phyloP scores from a whole-genome alignment of 2,329 filamentous ascomycete genomes.

The Colletotrichum ledebouriae region DNA sequence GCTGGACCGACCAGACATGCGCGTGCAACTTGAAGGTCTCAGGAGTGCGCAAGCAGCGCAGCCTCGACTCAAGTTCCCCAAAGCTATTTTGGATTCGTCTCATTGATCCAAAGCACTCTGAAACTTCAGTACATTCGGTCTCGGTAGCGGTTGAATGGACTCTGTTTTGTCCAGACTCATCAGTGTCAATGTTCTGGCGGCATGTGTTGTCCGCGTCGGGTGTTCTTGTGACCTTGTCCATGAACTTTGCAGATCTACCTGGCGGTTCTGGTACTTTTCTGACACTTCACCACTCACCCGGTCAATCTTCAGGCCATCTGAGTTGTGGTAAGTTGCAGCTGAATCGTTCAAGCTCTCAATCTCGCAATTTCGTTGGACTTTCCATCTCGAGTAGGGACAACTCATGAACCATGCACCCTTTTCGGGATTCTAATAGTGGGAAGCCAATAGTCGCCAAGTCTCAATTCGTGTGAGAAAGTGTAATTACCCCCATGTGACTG shows the following conservation, averaged over 20 bases:
- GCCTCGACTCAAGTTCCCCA: background rate
- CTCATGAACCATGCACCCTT: background rate
- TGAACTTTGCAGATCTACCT: background rate
- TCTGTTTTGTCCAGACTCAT: no score
- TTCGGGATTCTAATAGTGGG: background rate
- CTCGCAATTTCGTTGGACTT: slow-evolving; percentile 4
- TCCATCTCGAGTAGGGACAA: slow-evolving; percentile 3
- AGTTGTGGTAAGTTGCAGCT: background rate
- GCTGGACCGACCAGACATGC: background rate
- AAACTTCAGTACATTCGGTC: background rate
- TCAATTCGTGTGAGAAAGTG: no score
- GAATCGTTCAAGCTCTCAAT: background rate
- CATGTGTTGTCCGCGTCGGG: no score
- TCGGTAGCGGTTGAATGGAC: background rate
- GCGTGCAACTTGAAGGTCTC: background rate
- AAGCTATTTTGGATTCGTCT: slow-evolving; percentile 6
- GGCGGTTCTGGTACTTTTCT: background rate
- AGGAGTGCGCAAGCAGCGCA: no score
- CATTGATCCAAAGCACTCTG: background rate
- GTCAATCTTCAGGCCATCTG: background rate
- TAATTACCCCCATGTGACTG: no score
- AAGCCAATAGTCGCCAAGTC: slow-evolving; percentile 12
- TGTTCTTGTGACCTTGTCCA: no score
- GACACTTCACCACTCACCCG: background rate
- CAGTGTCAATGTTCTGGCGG: no score